These are phyloP conservation scores for Aspergillus ochraceus DNA, from an alignment of 2,329 filamentous ascomycete species.

Conservation along the genomic window DNA sequence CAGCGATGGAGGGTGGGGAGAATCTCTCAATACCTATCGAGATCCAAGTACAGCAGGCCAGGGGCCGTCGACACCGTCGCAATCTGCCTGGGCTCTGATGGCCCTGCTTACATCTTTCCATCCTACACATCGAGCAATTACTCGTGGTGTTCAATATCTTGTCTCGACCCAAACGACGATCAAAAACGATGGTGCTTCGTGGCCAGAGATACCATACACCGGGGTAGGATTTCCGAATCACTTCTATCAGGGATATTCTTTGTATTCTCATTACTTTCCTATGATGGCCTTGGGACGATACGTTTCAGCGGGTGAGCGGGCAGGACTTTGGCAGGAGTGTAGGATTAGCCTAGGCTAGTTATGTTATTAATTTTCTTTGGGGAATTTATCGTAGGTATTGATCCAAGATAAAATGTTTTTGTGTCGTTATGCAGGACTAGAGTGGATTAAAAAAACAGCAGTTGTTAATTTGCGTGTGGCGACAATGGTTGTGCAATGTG, in stretches of 20 bases:
- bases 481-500: no score
- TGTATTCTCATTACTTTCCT: slow-evolving; percentile 29
- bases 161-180: slow-evolving; percentile 3
- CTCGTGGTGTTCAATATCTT: slow-evolving; percentile 18
- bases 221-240: slow-evolving; percentile 25
- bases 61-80: slow-evolving; percentile 28
- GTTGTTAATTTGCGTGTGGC: no score
- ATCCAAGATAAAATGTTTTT: no score
- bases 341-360: neutral
- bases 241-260: slow-evolving; percentile 24
- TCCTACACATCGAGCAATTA: neutral
- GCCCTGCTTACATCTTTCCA: slow-evolving; percentile 21
- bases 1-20: slow-evolving; percentile 35
- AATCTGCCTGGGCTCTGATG: slow-evolving; percentile 37
- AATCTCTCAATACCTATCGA: slow-evolving; percentile 24
- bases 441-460: no score
- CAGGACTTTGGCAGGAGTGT: neutral
- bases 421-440: no score
- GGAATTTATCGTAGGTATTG: no score
- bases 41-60: slow-evolving; percentile 10
- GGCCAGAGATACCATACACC: slow-evolving; percentile 19
- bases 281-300: slow-evolving; percentile 29
- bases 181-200: slow-evolving; percentile 9
- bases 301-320: neutral
- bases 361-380: neutral